Base-by-base conservation (phyloP, 495 filamentous ascomycete species). In the Trichoderma gamsii region DNA sequence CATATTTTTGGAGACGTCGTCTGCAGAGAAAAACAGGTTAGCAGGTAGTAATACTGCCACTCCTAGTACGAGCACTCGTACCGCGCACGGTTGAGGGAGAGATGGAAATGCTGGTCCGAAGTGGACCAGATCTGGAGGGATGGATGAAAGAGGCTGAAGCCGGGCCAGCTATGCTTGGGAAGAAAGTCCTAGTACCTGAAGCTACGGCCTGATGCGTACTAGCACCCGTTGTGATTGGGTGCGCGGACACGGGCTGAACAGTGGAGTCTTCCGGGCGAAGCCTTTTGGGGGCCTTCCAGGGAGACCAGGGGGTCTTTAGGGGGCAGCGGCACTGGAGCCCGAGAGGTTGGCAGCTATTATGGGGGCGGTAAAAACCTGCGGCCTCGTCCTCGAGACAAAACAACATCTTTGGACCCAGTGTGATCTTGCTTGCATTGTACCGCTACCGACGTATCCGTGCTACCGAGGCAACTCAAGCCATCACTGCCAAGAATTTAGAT, bases 241-340 rank as follows among this genome's bases (percentile, higher is more conserved):
- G 1, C 56, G 27, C 56, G 56, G 56, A 61, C 56, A 21, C 56
- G 56, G 56, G 56, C 56, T 61, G 56, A 61, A 61, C 27, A 61
- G 56, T 32, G 56, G 56, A 61, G 56, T 32, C 23, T 27, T 52
- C 18, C 49, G 18, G 49, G 49, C 18, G 21, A n/a, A 5, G 16
- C 4, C 49, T 52, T 23, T n/a, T n/a, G 49, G 49, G 49, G 49
- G 18, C 21, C 8, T 52, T 46, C 11, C 7, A 46, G 43, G 43
- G 43, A 16, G 43, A 2, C 15, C 15, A 16, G 12, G 13, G 18
- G 12, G 43, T 4, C 18, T 46, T 46, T 46, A 56, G 18, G 21
- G 18, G 21, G 51, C 9, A 56, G 21, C 44, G 44, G 44, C 15
- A 16, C 44, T 56, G 16, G 51, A 21, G 16, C 51, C 51, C 21